These are phyloP conservation scores for Ustilago crameri DNA, from an alignment of 1,284 basidiomycete genomes.

Conservation along the genomic window DNA sequence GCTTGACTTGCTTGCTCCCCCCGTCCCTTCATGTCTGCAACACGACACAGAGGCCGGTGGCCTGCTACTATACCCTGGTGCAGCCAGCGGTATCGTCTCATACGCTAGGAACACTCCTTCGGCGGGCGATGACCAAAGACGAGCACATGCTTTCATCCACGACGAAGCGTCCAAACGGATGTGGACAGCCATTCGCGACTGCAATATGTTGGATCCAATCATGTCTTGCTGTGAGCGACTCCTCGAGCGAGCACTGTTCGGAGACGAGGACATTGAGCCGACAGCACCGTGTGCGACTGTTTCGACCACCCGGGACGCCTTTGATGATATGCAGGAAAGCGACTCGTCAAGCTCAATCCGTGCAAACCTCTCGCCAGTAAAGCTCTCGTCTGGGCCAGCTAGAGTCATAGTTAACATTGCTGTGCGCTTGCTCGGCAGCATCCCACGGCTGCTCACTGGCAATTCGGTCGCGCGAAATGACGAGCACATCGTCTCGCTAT, in stretches of 20 bases:
- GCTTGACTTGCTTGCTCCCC: conserved; percentile 11
- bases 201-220: conserved; percentile 10
- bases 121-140: not conserved
- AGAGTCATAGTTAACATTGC: conserved; percentile 10
- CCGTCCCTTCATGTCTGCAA: not conserved
- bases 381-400: not conserved
- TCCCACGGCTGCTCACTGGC: conserved; percentile 18
- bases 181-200: conserved; percentile 28
- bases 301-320: conserved; percentile 11
- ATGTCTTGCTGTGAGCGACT: conserved; percentile 17
- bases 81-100: conserved; percentile 21
- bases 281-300: conserved; percentile 1
- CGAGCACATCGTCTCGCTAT: conserved; percentile 18
- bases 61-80: conserved; percentile 12
- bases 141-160: not conserved
- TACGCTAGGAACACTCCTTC: not conserved
- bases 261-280: conserved; percentile 5
- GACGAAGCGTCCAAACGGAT: not conserved
- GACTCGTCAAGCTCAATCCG: conserved; percentile 1
- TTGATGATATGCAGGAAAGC: conserved; percentile 32
- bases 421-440: conserved; percentile 15
- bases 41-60: not conserved
- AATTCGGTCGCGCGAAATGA: conserved; percentile 14
- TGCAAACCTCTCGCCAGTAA: not conserved
- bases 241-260: conserved; percentile 15